phyloP scores from a whole-genome alignment of 352 stramenopile species.

The Phytophthora fragariae region DNA sequence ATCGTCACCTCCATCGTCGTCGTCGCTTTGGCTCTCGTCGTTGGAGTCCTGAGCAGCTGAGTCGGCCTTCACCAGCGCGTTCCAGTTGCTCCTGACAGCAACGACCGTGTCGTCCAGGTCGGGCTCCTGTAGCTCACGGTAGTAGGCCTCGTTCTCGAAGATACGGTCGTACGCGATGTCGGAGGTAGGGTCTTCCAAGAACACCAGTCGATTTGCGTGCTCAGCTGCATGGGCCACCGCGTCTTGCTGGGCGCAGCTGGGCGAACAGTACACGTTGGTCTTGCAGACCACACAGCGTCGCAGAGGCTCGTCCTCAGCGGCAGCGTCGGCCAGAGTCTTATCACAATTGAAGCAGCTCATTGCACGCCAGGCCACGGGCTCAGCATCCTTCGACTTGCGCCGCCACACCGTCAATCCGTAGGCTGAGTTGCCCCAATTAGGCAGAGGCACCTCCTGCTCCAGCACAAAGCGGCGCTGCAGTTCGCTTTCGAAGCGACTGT shows the following conservation, averaged over 20 bases:
- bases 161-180: conserved; percentile 38
- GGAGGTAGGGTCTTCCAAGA: conserved; percentile 62
- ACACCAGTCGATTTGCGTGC: conserved; percentile 75
- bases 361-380: conserved; percentile 26
- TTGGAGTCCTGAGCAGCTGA: conserved; percentile 22
- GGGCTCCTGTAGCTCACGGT: conserved; percentile 51
- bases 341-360: conserved; percentile 70
- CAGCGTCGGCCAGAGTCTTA: conserved; percentile 47
- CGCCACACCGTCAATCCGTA: conserved; percentile 81
- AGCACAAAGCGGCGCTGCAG: conserved; percentile 63
- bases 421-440: conserved; percentile 85
- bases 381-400: conserved; percentile 39
- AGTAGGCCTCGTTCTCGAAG: conserved; percentile 76
- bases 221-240: conserved; percentile 58
- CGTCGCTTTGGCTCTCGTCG: conserved; percentile 30
- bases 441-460: conserved; percentile 61
- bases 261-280: conserved; percentile 82
- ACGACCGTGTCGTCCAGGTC: conserved; percentile 49
- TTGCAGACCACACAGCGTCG: conserved; percentile 80
- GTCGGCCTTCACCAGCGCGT: conserved; percentile 41
- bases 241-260: conserved; percentile 52
- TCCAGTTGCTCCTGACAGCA: conserved; percentile 53
- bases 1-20: conserved; percentile 36
- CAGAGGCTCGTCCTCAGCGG: conserved; percentile 51
- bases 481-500: conserved; percentile 71